These are phyloP conservation scores for Penicillium arizonense DNA, from an alignment of 495 filamentous ascomycete genomes.

Conservation along the genomic window DNA sequence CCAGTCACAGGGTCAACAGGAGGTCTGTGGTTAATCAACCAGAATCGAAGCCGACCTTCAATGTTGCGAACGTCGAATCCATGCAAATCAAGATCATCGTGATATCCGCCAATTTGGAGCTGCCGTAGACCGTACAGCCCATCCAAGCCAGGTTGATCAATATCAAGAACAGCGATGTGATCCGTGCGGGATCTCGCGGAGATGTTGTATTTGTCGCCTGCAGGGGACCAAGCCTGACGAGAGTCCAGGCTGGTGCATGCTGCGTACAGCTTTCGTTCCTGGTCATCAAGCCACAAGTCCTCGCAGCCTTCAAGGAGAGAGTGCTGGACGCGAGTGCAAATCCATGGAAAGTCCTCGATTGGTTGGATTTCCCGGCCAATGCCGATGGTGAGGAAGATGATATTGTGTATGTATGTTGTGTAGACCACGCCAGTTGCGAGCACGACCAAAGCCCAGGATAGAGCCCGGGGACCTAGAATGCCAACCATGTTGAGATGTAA, in stretches of 20 bases:
- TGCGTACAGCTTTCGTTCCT: slow-evolving; percentile 31
- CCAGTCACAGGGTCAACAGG: slow-evolving; percentile 32
- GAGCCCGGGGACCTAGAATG: not conserved
- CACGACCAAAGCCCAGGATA: not conserved
- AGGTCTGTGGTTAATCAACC: slow-evolving; percentile 40
- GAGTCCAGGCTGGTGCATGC: slow-evolving; percentile 20
- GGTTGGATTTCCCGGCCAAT: slow-evolving; percentile 26
- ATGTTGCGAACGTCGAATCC: slow-evolving; percentile 27
- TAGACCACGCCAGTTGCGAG: not conserved
- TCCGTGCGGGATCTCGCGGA: slow-evolving; percentile 24
- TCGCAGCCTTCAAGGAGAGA: slow-evolving; percentile 38
- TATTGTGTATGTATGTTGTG: too few species aligned
- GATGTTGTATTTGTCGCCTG: slow-evolving; percentile 12
- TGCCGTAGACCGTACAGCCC: slow-evolving; percentile 21
- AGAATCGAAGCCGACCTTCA: slow-evolving; percentile 23
- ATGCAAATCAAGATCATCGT: slow-evolving; percentile 26
- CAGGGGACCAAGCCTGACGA: slow-evolving; percentile 16
- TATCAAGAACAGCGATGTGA: slow-evolving; percentile 32
- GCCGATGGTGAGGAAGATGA: slow-evolving; percentile 5
- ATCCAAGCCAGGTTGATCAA: slow-evolving; percentile 23
- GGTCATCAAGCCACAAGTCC: slow-evolving; percentile 39
- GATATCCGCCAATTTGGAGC: slow-evolving; percentile 20
- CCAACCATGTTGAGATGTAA: too few species aligned
- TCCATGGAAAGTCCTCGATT: slow-evolving; percentile 29
- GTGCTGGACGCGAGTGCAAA: slow-evolving; percentile 28